phyloP scores from a whole-genome alignment of 345 rosid species.

The Trapa bicornis region DNA sequence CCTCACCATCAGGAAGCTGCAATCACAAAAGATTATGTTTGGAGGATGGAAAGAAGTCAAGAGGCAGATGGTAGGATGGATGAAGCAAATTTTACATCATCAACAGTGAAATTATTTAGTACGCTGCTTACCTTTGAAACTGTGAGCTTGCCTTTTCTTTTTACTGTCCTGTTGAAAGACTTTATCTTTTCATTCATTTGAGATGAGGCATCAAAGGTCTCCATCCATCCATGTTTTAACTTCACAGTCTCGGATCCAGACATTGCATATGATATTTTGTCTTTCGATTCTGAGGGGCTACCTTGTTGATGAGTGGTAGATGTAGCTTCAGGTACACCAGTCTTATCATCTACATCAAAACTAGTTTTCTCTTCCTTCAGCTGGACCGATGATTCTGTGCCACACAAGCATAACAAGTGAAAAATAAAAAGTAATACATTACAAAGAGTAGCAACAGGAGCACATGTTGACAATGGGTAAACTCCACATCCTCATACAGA shows the following conservation, averaged over 20 bases:
- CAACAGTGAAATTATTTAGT: not conserved
- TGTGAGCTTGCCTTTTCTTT: conserved; percentile 42
- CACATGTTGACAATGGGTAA: conserved; percentile 1
- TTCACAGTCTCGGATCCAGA: conserved; percentile 38
- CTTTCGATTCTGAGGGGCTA: conserved; percentile 29
- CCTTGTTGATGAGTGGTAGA: conserved; percentile 29
- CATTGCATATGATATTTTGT: conserved; percentile 19
- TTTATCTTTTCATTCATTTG: conserved; percentile 30
- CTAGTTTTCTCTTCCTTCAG: conserved; percentile 50
- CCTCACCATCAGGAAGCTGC: conserved; percentile 42
- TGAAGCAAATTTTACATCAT: not conserved
- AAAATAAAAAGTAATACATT: not conserved
- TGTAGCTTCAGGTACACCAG: conserved; percentile 39
- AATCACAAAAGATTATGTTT: conserved; percentile 11
- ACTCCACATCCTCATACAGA: not conserved
- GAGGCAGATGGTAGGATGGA: not conserved
- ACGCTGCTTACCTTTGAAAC: conserved; percentile 23
- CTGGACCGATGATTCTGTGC: conserved; percentile 55
- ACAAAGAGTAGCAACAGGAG: conserved; percentile 1
- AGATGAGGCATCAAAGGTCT: conserved; percentile 22
- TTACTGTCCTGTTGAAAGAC: conserved; percentile 22
- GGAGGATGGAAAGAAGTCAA: not conserved
- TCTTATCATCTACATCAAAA: conserved; percentile 37
- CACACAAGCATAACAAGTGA: conserved; percentile 7
- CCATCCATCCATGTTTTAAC: conserved; percentile 38